These are phyloP conservation scores for Pseudogymnoascus sp. DNA, from an alignment of 2,329 filamentous ascomycete species.

Conservation along the genomic window DNA sequence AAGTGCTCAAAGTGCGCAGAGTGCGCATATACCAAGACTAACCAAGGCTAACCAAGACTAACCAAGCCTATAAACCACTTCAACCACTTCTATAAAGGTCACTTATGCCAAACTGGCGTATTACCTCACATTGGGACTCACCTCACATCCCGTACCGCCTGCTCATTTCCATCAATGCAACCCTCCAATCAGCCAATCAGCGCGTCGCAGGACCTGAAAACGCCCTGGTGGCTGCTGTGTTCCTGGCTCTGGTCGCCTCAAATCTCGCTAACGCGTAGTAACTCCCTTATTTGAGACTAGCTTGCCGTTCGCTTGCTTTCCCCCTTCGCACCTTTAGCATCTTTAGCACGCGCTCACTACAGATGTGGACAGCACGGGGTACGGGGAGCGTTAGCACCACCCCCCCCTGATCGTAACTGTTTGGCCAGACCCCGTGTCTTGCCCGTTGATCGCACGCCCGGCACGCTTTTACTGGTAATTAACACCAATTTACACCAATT, in stretches of 20 bases:
- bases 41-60: background rate
- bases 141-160: too few relatives aligned
- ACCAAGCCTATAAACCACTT: background rate
- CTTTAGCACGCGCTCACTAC: background rate
- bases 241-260: background rate
- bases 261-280: background rate
- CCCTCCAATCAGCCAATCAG: background rate
- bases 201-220: background rate
- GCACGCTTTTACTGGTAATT: background rate
- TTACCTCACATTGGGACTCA: too few relatives aligned
- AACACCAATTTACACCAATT: background rate
- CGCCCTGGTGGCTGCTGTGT: background rate
- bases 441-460: background rate
- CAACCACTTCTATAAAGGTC: background rate
- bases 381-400: background rate
- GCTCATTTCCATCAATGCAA: background rate
- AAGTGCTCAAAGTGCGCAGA: background rate
- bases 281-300: background rate
- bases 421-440: background rate
- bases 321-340: background rate
- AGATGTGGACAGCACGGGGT: background rate
- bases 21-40: background rate
- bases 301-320: background rate
- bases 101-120: background rate
- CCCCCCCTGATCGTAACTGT: background rate